phyloP scores from a whole-genome alignment of 139 green algal species.

The Chlamydomonas incerta region DNA sequence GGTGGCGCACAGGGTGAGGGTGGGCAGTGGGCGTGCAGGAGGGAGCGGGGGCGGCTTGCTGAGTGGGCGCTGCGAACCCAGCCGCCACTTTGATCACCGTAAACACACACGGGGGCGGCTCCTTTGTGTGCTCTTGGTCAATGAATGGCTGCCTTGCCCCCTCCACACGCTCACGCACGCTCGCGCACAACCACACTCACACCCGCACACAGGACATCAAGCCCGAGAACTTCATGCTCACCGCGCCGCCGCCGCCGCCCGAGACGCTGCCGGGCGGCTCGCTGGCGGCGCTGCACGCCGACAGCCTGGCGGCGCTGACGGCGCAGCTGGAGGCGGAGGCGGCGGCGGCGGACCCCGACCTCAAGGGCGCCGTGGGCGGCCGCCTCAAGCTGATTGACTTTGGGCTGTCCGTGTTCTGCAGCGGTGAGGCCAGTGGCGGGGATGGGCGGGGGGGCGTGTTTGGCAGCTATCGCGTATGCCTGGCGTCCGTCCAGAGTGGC shows the following conservation, averaged over 20 bases:
- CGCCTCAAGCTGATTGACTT: slow-evolving; percentile 73
- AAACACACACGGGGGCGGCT: too few species aligned
- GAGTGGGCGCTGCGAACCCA: too few species aligned
- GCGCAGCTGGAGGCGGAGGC: not conserved
- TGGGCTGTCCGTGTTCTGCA: slow-evolving; percentile 66
- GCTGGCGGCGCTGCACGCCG: too few species aligned
- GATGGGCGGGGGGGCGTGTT: too few species aligned
- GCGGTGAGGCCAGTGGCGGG: not conserved
- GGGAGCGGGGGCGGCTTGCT: not conserved
- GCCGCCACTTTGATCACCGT: too few species aligned
- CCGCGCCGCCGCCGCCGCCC: slow-evolving; percentile 48
- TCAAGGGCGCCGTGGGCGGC: not conserved
- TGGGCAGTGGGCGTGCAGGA: not conserved
- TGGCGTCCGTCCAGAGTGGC: too few species aligned
- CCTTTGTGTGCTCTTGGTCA: too few species aligned
- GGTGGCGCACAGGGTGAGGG: slow-evolving; percentile 28
- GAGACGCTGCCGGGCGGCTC: too few species aligned
- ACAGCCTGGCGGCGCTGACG: not conserved
- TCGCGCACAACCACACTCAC: too few species aligned
- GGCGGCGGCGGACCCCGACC: not conserved
- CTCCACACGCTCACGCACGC: too few species aligned
- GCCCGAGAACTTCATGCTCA: slow-evolving; percentile 91
- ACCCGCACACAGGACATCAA: slow-evolving; percentile 60
- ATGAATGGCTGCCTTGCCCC: too few species aligned
- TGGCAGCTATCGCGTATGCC: too few species aligned